Evolutionary conservation across 1,284 basidiomycete species (phyloP), one percentile per base, ranked within the genome.

Genomic region (Leccinum variabile): DNA sequence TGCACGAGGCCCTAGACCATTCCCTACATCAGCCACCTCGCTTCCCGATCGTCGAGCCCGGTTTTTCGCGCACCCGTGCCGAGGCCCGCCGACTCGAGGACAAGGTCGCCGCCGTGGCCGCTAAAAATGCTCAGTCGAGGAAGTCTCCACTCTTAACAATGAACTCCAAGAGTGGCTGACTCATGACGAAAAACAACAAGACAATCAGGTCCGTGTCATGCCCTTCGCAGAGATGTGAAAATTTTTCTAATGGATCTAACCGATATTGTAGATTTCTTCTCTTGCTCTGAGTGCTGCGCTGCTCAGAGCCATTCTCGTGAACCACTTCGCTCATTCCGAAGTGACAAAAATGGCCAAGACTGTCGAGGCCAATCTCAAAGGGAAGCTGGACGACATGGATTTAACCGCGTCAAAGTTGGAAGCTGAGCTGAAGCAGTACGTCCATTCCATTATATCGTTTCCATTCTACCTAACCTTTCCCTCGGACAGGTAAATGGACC

Each of bases 121-220:
- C 85, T n/a, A 90, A 89, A 83, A 91, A 90, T 91, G 88, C 77
- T 90, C 89, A 32, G 89, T 92, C 63, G 90, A 92, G 75, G 90
- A 92, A 78, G 88, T 92, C 54, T 82, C 85, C 57, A 79, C 81
- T 62, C 82, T 92, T 66, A 88, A 90, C 75, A 82, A 84, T 70
- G 90, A 91, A 77, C 80, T 92, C 64, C 82, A 89, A 72, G 83
- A 84, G 62, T 92, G 88, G 88, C 75, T 92, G 61, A 79, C 79
- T 57, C 78, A 81, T 61, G 84, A 88, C 69, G 77, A 76, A 66
- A 84, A 84, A 74, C 69, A 73, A 67, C 69, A 74, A 60, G 82
- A 85, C 67, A 84, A 87, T 64, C 83, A 87, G 77, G 89, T 89
- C 71, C 64, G 79, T 46, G 58, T 71, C 64, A 79, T 49, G 59